Evolutionary conservation across 2,329 filamentous ascomycete genomes (phyloP).

Genomic region (Onygenales sp.): DNA sequence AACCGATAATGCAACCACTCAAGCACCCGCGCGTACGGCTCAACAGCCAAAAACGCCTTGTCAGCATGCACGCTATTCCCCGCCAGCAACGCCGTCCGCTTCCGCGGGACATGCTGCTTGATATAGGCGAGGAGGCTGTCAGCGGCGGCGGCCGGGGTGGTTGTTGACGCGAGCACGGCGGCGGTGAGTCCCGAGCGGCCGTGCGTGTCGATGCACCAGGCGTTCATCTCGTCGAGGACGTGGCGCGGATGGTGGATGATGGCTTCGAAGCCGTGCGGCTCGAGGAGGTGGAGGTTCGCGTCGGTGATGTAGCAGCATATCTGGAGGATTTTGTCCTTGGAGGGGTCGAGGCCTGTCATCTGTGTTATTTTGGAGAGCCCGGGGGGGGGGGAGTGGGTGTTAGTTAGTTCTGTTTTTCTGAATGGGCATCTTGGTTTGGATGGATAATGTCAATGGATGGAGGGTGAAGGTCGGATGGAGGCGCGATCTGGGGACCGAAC

Average conservation of each 20-base stretch:
- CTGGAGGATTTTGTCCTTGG: slow-evolving; percentile 77
- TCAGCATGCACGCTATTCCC: slow-evolving; percentile 94
- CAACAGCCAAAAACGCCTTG: slow-evolving; percentile 64
- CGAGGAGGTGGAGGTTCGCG: slow-evolving; percentile 63
- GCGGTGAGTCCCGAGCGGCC: slow-evolving; percentile 69
- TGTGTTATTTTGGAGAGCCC: slow-evolving; percentile 27
- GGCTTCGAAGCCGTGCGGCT: slow-evolving; percentile 67
- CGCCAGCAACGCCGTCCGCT: slow-evolving; percentile 62
- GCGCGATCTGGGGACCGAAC: slow-evolving; percentile 24
- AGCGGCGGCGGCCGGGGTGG: slow-evolving; percentile 63
- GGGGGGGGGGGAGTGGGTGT: not conserved
- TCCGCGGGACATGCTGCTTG: slow-evolving; percentile 57
- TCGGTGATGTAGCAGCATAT: slow-evolving; percentile 90
- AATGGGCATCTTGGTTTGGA: not conserved
- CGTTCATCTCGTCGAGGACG: slow-evolving; percentile 68
- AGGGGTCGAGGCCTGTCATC: slow-evolving; percentile 85
- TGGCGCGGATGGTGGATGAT: slow-evolving; percentile 64
- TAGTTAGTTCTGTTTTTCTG: slow-evolving; percentile 2
- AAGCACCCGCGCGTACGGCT: slow-evolving; percentile 63
- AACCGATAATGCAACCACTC: slow-evolving; percentile 82
- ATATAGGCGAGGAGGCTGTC: slow-evolving; percentile 69
- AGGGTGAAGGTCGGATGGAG: not conserved
- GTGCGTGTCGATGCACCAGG: slow-evolving; percentile 82
- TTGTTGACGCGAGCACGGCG: slow-evolving; percentile 62
- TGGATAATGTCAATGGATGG: not conserved